phyloP scores from a whole-genome alignment of 768 basidiomycete species.

The Lentinula sp. region DNA sequence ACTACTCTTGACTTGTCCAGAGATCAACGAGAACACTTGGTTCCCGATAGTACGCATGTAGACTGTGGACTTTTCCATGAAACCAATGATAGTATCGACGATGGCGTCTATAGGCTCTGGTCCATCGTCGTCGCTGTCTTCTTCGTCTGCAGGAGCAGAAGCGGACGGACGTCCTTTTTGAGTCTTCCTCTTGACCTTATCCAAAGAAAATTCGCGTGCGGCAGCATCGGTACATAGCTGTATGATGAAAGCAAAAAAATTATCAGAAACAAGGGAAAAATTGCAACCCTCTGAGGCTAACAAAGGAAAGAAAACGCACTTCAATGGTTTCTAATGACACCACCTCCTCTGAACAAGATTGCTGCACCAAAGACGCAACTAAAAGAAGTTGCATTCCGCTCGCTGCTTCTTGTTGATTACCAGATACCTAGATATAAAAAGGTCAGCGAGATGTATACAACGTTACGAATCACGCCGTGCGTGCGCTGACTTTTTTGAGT shows the following conservation, averaged over 20 bases:
- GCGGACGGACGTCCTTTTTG: constrained; percentile 32
- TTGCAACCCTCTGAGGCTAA: background rate
- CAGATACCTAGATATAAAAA: constrained; percentile 22
- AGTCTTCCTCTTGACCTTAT: constrained; percentile 28
- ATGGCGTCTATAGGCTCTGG: constrained; percentile 75
- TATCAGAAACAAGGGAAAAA: background rate
- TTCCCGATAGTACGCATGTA: constrained; percentile 79
- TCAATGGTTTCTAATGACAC: constrained; percentile 52
- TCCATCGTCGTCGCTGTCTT: constrained; percentile 25
- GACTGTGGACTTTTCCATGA: constrained; percentile 76
- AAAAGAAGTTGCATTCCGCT: constrained; percentile 71
- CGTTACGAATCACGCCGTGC: no score
- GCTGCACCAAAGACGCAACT: constrained; percentile 62
- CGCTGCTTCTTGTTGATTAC: constrained; percentile 44
- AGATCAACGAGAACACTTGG: constrained; percentile 71
- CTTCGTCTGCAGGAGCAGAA: constrained; percentile 7
- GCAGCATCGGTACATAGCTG: constrained; percentile 63
- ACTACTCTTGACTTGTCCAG: constrained; percentile 56
- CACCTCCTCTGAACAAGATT: constrained; percentile 62
- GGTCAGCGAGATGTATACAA: no score
- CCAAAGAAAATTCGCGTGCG: constrained; percentile 40
- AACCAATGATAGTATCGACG: constrained; percentile 86
- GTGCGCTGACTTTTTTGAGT: constrained; percentile 35
- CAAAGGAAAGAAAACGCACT: constrained; percentile 27
- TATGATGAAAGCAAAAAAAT: constrained; percentile 2